Evolutionary conservation across 2,329 filamentous ascomycete genomes (phyloP).

Genomic region (Calonectria ilicicola): DNA sequence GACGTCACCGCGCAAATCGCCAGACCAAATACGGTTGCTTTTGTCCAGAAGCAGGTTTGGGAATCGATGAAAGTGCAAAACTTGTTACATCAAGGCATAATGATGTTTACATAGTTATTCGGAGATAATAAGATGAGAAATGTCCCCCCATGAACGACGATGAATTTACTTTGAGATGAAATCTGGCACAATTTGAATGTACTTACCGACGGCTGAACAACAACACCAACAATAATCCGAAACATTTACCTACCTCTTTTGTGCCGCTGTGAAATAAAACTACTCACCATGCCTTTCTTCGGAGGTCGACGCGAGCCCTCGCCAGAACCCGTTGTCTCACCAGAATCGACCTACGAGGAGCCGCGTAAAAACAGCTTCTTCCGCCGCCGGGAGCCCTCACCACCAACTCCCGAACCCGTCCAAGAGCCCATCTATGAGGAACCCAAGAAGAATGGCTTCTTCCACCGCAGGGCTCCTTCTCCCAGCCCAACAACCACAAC

Average conservation of each 20-base stretch:
- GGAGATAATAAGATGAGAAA: background rate
- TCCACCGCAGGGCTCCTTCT: conserved; percentile 45
- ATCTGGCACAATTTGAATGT: background rate
- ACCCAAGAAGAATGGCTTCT: conserved; percentile 49
- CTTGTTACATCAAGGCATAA: background rate
- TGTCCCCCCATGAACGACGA: background rate
- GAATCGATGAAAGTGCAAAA: background rate
- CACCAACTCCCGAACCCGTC: conserved; percentile 45
- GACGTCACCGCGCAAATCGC: conserved; percentile 36
- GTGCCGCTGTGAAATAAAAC: background rate
- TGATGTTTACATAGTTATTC: background rate
- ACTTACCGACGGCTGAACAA: background rate
- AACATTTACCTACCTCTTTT: background rate
- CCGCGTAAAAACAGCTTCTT: conserved; percentile 48
- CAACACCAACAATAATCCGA: background rate
- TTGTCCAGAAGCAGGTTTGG: conserved; percentile 22
- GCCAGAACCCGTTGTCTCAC: conserved; percentile 44
- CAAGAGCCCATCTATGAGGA: conserved; percentile 34
- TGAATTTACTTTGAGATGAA: background rate
- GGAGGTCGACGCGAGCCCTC: conserved; percentile 42
- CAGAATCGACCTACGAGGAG: background rate
- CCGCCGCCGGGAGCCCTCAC: conserved; percentile 45
- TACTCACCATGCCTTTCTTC: conserved; percentile 47
- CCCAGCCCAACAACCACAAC: conserved; percentile 33
- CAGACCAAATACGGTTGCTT: conserved; percentile 7